These are phyloP conservation scores for Yarrowia deformans DNA, from an alignment of 805 yeast species.

Conservation along the genomic window DNA sequence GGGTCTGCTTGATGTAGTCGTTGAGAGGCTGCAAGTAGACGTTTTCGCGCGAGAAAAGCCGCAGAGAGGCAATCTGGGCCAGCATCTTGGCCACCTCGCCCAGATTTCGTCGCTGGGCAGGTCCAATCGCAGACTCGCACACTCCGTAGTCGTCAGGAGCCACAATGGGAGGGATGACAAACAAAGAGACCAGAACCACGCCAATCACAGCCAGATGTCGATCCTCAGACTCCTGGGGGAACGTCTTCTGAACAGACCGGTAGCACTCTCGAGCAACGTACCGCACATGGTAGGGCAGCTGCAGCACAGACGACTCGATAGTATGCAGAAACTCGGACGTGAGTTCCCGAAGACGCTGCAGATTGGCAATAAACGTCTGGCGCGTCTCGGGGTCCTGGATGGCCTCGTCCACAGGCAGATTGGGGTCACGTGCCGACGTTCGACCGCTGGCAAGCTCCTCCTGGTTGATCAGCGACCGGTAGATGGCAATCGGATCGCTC, in stretches of 20 bases:
- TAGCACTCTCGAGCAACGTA: constrained; percentile 59
- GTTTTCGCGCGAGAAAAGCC: constrained; percentile 66
- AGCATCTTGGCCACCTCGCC: constrained; percentile 64
- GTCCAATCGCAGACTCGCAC: constrained; percentile 50
- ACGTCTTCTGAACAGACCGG: constrained; percentile 40
- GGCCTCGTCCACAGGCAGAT: constrained; percentile 67
- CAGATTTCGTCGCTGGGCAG: constrained; percentile 60
- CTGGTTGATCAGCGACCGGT: constrained; percentile 46
- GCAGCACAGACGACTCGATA: constrained; percentile 55
- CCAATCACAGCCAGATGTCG: constrained; percentile 73
- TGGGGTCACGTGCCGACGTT: constrained; percentile 52
- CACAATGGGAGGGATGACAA: constrained; percentile 51
- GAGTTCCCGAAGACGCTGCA: constrained; percentile 76
- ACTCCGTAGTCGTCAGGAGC: constrained; percentile 61
- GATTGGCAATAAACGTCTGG: constrained; percentile 69
- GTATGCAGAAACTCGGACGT: constrained; percentile 66
- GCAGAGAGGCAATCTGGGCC: constrained; percentile 70
- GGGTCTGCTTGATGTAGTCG: constrained; percentile 66
- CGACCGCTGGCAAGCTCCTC: constrained; percentile 50
- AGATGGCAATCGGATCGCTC: constrained; percentile 69
- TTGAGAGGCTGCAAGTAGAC: constrained; percentile 81
- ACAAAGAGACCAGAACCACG: constrained; percentile 53
- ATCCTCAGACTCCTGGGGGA: constrained; percentile 52
- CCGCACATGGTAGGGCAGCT: constrained; percentile 64
- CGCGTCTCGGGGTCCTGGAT: constrained; percentile 82